Conservation (phyloP, 257 asterid genomes). For the Asclepias syriaca region DNA sequence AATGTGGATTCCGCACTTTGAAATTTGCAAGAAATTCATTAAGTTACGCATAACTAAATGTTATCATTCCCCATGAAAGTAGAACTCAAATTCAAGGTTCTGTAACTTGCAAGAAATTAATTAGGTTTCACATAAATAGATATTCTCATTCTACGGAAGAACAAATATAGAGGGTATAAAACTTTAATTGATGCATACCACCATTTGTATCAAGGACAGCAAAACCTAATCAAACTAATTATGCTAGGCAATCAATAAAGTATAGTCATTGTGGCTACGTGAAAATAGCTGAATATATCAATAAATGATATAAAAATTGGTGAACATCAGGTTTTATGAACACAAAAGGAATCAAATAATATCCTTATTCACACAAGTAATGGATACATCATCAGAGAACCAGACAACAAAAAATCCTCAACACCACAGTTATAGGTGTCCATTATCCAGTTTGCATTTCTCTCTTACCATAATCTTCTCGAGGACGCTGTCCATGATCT, state of each 20-base stretch:
- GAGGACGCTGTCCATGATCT: conserved; percentile 98
- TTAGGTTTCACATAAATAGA: background rate
- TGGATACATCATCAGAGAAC: background rate
- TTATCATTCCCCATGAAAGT: background rate
- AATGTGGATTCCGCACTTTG: background rate
- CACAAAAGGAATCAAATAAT: background rate
- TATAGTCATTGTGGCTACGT: background rate
- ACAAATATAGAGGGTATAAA: background rate
- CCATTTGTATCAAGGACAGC: background rate
- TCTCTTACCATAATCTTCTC: conserved; percentile 84
- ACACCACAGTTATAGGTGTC: background rate
- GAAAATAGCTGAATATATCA: background rate
- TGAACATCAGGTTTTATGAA: background rate
- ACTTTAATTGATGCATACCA: background rate
- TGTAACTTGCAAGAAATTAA: background rate
- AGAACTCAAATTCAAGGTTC: background rate
- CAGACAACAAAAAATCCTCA: background rate
- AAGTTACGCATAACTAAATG: background rate
- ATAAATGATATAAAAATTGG: background rate
- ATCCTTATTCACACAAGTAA: background rate
- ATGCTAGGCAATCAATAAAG: background rate
- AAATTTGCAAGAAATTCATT: background rate
- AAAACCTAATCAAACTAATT: background rate
- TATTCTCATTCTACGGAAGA: background rate
- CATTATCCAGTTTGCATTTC: background rate